Conservation (phyloP, 441 rosid genomes). For the Populus tomentosa region DNA sequence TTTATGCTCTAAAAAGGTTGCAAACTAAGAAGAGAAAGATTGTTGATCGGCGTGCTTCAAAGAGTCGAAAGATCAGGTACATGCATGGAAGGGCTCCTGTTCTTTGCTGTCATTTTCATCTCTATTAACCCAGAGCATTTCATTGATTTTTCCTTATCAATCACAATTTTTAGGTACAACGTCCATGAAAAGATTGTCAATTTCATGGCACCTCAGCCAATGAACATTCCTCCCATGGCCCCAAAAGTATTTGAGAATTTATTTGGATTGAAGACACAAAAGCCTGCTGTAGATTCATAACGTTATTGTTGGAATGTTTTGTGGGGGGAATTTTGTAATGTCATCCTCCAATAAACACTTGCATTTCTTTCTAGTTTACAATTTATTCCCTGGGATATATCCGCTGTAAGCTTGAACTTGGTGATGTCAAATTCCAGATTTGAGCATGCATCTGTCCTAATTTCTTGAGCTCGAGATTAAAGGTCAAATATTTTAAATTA, state of each 20-base stretch:
- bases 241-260: conserved; percentile 69
- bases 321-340: neutral
- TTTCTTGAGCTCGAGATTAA: neutral
- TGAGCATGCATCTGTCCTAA: neutral
- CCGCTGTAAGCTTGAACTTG: neutral
- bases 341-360: neutral
- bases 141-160: neutral
- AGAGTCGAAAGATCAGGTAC: conserved; percentile 89
- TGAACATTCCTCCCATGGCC: conserved; percentile 61
- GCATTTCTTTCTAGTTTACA: neutral
- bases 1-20: conserved; percentile 64
- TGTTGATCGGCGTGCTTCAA: conserved; percentile 90
- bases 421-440: neutral
- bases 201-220: conserved; percentile 77
- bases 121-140: neutral
- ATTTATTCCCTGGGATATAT: neutral
- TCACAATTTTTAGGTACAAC: conserved; percentile 1
- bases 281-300: conserved; percentile 15
- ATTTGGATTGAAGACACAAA: conserved; percentile 51
- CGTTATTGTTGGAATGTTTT: neutral
- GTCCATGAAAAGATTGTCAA: conserved; percentile 82
- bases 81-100: neutral
- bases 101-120: neutral
- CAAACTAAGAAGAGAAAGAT: conserved; percentile 83
- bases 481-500: neutral